A percentile compares a stretch with the other conserved stretches of the same genome.
These are phyloP conservation scores for Yamadazyma kitorensis DNA, from an alignment of 805 yeast species.

Conservation along the genomic window DNA sequence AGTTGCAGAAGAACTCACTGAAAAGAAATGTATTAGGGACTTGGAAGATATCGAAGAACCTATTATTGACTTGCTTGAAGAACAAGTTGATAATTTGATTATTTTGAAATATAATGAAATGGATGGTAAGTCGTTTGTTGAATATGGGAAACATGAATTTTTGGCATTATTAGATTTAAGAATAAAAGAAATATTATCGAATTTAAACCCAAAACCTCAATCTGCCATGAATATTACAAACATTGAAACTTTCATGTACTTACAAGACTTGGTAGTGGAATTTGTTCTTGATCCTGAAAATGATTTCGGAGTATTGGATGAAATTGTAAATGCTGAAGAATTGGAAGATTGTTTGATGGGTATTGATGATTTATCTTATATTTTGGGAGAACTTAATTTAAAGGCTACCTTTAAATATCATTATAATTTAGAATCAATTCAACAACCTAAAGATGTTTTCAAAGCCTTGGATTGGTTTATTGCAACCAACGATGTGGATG, in stretches of 20 bases:
- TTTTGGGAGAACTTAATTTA: too few species aligned
- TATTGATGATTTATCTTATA: too few species aligned
- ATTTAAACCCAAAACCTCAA: slow-evolving; percentile 12
- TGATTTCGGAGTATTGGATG: background rate
- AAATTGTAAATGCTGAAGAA: too few species aligned
- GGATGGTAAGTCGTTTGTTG: slow-evolving; percentile 7
- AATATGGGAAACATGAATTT: slow-evolving; percentile 13
- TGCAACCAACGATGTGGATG: too few species aligned
- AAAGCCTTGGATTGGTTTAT: too few species aligned
- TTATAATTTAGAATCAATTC: too few species aligned
- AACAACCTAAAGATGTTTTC: too few species aligned
- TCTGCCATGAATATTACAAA: slow-evolving; percentile 6
- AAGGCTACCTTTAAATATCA: too few species aligned
- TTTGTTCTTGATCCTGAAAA: background rate
- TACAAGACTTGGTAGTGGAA: background rate
- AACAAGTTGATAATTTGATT: slow-evolving; percentile 10
- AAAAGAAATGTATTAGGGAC: too few species aligned
- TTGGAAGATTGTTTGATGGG: too few species aligned
- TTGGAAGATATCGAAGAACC: background rate
- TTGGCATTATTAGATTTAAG: slow-evolving; percentile 14
- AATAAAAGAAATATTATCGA: slow-evolving; percentile 15
- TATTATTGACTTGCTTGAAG: background rate
- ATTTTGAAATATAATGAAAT: slow-evolving; percentile 19
- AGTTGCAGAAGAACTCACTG: background rate
- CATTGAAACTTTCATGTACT: too few species aligned